Evolutionary conservation across 2,329 filamentous ascomycete genomes (phyloP), one percentile per base, ranked within the genome.

Genomic region (Mycosphaerella sp.): DNA sequence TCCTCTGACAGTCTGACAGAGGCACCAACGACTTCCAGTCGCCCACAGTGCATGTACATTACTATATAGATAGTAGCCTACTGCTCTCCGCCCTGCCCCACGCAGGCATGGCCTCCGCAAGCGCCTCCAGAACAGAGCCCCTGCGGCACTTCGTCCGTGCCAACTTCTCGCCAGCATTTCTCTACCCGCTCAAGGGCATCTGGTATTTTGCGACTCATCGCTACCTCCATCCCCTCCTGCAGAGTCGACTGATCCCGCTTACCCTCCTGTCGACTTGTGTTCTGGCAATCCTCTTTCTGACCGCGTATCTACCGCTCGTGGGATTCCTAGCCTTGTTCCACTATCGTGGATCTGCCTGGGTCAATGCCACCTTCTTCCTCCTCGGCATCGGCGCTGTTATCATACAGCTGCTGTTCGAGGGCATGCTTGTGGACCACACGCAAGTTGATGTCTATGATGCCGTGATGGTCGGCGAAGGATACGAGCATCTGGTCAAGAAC

Each of bases 261-360:
- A 80, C 87, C 2, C 73, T 96, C 12, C 84, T 96, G 10, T 95
- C 90, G 0, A 73, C 85, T 12, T 81, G 93, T 49, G 86, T 96
- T 12, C 87, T 95, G 56, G 73, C 84, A n/a, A 75, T 94, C 16
- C 80, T 97, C 16, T 97, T 97, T 69, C 76, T 88, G 10, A 94
- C 93, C 69, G 77, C 88, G 0, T 97, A 95, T 61, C 72, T 96
- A 2, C 91, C 91, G 0, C 88, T 97, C 66, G 89, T 89, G 50
- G 87, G 87, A 1, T 87, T 98, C 63, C 79, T 98, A 17, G 84
- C 86, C 13, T 80, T 97, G 59, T 97, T 96, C 68, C 90, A 97
- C 62, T 86, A 59, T 50, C 79, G 60, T 21, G 71, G 82, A 53
- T 84, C 84, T 27, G 93, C 93, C n/a, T 95, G 89, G 87, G 71